Percentiles rank a stretch among this genome's conserved stretches.
These are phyloP conservation scores for Pichia sp. DNA, from an alignment of 1,139 yeast species.

Conservation along the genomic window DNA sequence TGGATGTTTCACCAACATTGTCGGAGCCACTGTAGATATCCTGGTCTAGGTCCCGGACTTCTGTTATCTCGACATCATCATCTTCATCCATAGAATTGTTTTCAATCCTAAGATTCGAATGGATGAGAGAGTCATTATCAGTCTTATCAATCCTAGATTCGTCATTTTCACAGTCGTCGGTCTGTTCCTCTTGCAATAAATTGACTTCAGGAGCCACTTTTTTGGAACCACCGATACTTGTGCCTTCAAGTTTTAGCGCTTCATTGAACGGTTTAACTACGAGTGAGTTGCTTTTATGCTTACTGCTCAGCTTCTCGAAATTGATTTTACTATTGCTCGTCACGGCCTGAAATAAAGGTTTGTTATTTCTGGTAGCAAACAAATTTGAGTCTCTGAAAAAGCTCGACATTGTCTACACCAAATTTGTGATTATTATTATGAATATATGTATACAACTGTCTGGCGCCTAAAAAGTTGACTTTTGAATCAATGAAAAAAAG, in stretches of 20 bases:
- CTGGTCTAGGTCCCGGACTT: slow-evolving; percentile 4
- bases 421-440: too few relatives aligned
- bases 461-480: too few relatives aligned
- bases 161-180: background rate
- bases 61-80: slow-evolving; percentile 20
- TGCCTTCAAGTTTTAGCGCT: background rate
- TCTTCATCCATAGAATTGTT: slow-evolving; percentile 9
- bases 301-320: slow-evolving; percentile 1
- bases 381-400: slow-evolving; percentile 15
- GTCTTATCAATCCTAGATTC: background rate
- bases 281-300: background rate
- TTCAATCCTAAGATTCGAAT: background rate
- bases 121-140: background rate
- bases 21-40: background rate
- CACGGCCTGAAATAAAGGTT: slow-evolving; percentile 4
- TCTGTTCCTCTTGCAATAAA: background rate
- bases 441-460: background rate
- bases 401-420: slow-evolving; percentile 9
- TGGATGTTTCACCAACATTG: background rate
- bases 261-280: slow-evolving; percentile 2
- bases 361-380: slow-evolving; percentile 9
- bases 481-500: background rate
- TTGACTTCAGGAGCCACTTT: too few relatives aligned
- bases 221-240: background rate
- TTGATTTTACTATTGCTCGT: background rate